A percentile compares a stretch with the other conserved stretches of the same genome.
Conservation (phyloP, 805 yeast species). For the Yarrowia sp. region DNA sequence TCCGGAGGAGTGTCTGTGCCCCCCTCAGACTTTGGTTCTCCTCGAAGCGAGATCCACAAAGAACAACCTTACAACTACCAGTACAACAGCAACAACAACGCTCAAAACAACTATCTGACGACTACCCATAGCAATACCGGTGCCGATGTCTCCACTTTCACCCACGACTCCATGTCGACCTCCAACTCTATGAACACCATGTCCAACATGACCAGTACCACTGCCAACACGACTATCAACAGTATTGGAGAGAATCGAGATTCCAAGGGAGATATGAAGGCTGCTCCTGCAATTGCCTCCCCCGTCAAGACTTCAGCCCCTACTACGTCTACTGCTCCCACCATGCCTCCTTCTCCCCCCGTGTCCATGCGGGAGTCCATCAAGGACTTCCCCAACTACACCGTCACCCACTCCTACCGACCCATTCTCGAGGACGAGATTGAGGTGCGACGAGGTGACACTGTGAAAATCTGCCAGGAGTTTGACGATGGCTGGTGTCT, state of each 20-base stretch:
- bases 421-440: conserved; percentile 86
- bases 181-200: conserved; percentile 17
- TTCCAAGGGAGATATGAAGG: neutral
- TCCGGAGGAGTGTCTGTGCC: conserved; percentile 14
- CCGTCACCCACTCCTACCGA: conserved; percentile 64
- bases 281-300: neutral
- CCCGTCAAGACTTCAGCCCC: neutral
- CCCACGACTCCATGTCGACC: conserved; percentile 18
- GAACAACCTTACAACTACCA: too few species aligned
- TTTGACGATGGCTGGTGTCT: conserved; percentile 97
- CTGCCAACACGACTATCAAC: conserved; percentile 14
- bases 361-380: conserved; percentile 50
- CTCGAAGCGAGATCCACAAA: conserved; percentile 12
- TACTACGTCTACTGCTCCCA: neutral
- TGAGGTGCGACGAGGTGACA: conserved; percentile 60
- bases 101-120: neutral
- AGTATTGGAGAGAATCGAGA: conserved; percentile 1
- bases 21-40: conserved; percentile 14
- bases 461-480: conserved; percentile 68
- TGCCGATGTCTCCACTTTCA: neutral
- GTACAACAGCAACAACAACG: neutral
- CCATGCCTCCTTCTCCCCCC: conserved; percentile 33
- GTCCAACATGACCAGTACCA: conserved; percentile 6
- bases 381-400: conserved; percentile 35
- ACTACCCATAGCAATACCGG: neutral